Base-by-base conservation (phyloP, 306 rosid genomes). In the Ochetophila trinervis region DNA sequence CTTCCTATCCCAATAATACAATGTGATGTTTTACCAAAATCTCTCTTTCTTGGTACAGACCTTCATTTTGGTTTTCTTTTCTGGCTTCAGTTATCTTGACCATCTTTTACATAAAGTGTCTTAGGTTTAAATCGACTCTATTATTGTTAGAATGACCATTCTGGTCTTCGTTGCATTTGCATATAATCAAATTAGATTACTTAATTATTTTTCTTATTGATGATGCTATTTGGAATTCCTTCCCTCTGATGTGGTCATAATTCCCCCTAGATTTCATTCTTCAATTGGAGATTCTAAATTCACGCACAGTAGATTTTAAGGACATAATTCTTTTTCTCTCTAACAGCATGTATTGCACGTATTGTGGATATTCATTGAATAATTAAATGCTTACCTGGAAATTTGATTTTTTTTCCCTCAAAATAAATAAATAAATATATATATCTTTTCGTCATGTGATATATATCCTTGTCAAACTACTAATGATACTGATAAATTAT, bases 141-240 rank as follows among this genome's bases (percentile, higher is more conserved):
- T 52, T 55, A 13, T 54, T 27, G 62, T 52, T 30, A 12, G 37
- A 24, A 12, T 40, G 58, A 2, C 12, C 40, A n/a, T 32, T n/a
- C 42, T 42, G 24, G 36, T 67, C 16, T 53, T 36, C 20, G 57
- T 70, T 53, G 53, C 50, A 62, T 10, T 70, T 53, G 53, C 50
- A 62, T 10, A 22, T 21, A 55, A 62, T 60, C 40, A 71, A 19
- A 57, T 57, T 48, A 47, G 59, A 44, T 57, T 62, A 36, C 67
- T 66, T 32, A 44, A 52, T 66, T 30, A 61, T 57, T 24, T 49
- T 19, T 13, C 44, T 16, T 18, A 42, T 63, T 57, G 19, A 53
- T 71, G 42, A 1, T 30, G 30, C 53, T 42, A 18, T 15, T 34
- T 62, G 32, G 23, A 62, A 15, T 52, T 4, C 56, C 20, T 22